Percentiles rank a stretch among this genome's conserved stretches.
phyloP scores from a whole-genome alignment of 139 green algal species.

The Parachlorella kessleri region DNA sequence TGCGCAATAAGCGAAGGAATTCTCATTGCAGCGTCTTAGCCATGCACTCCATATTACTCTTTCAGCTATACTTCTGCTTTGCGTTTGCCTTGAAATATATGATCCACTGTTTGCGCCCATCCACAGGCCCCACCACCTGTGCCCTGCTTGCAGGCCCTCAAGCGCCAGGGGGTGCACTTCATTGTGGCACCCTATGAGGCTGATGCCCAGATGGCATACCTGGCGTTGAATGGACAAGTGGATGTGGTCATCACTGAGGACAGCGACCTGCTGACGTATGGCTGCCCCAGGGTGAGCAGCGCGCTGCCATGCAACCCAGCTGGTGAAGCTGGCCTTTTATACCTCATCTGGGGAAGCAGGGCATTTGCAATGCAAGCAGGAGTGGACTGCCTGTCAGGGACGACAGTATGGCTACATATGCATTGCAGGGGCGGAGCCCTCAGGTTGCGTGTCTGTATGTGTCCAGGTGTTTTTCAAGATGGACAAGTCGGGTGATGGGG shows the following conservation, averaged over 20 bases:
- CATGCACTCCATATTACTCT: too few species aligned
- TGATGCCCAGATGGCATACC: constrained; percentile 95
- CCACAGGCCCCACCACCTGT: not conserved
- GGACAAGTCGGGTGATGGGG: constrained; percentile 77
- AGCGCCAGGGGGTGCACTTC: constrained; percentile 63
- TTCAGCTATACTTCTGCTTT: too few species aligned
- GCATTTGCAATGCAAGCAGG: too few species aligned
- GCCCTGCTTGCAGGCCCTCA: constrained; percentile 22
- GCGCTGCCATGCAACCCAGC: not conserved
- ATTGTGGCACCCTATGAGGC: constrained; percentile 98
- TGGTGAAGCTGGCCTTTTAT: not conserved
- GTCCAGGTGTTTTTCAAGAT: constrained; percentile 94
- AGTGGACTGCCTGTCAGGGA: not conserved
- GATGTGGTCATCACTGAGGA: constrained; percentile 96
- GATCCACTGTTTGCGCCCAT: too few species aligned
- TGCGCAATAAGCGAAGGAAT: too few species aligned
- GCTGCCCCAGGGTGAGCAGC: constrained; percentile 72
- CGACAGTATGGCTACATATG: not conserved
- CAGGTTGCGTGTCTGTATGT: not conserved
- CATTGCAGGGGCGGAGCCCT: too few species aligned
- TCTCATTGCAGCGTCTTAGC: too few species aligned
- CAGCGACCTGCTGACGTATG: constrained; percentile 95
- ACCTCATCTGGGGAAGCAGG: too few species aligned
- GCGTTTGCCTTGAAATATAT: too few species aligned
- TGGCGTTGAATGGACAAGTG: constrained; percentile 76